These are phyloP conservation scores for Biscogniauxia mediterranea DNA, from an alignment of 2,329 filamentous ascomycete species.

Conservation along the genomic window DNA sequence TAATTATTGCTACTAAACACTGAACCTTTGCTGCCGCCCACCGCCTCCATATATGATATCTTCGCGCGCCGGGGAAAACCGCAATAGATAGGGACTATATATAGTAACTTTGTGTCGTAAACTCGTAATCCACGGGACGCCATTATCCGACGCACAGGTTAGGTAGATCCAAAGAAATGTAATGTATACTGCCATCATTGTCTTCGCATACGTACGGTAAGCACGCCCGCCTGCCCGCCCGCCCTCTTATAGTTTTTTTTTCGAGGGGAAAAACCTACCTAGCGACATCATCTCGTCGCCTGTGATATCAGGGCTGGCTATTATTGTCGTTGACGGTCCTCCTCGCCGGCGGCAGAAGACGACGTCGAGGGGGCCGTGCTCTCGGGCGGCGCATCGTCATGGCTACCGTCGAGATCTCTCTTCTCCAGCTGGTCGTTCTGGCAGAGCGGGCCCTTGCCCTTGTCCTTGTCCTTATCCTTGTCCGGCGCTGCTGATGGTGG, in stretches of 20 bases:
- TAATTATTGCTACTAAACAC: neutral
- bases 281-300: too few species aligned
- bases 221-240: too few species aligned
- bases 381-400: neutral
- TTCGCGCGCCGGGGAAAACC: neutral
- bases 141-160: too few species aligned
- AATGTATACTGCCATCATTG: too few species aligned
- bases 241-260: too few species aligned
- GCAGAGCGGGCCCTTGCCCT: constrained; percentile 25
- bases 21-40: too few species aligned
- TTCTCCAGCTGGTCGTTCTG: constrained; percentile 5
- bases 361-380: neutral
- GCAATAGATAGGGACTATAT: neutral
- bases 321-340: neutral
- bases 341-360: constrained; percentile 1
- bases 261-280: too few species aligned
- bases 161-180: too few species aligned
- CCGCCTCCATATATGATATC: neutral
- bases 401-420: constrained; percentile 10
- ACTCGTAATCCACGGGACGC: neutral
- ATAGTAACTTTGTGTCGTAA: neutral
- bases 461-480: constrained; percentile 30
- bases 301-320: too few species aligned
- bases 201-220: too few species aligned
- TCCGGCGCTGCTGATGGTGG: constrained; percentile 6